Conservation (phyloP, 441 rosid genomes). For the Arabidopsis lyrata region DNA sequence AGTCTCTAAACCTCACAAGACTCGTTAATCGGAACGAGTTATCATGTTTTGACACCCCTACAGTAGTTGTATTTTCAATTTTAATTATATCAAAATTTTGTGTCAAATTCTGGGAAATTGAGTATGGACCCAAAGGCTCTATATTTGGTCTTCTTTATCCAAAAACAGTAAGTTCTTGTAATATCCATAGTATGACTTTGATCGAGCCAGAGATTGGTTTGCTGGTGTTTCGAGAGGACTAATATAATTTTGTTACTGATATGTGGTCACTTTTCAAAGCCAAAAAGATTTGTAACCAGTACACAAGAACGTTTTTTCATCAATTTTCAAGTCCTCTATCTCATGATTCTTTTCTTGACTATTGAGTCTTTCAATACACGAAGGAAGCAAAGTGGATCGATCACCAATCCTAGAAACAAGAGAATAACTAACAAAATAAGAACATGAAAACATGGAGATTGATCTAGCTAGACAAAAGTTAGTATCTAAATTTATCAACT, state of each 20-base stretch:
- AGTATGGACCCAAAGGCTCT: background rate
- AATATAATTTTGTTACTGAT: background rate
- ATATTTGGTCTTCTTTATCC: background rate
- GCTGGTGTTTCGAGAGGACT: background rate
- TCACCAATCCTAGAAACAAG: no score
- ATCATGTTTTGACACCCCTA: conserved; percentile 11
- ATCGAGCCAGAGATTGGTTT: background rate
- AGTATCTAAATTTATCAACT: no score
- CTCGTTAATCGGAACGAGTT: conserved; percentile 50
- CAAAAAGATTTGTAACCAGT: no score
- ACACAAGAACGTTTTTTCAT: no score
- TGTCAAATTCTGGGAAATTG: background rate
- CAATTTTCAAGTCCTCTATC: no score
- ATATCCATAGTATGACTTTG: background rate
- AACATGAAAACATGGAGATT: no score
- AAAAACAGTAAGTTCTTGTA: background rate
- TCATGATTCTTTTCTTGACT: no score
- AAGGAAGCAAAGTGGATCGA: no score
- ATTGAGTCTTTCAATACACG: no score
- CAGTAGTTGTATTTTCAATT: background rate
- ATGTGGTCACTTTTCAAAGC: no score
- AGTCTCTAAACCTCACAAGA: conserved; percentile 76
- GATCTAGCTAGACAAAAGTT: no score
- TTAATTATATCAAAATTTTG: background rate
- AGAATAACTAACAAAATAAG: no score